Conservation (phyloP, 305 asterid species). For the Fraxinus platypoda region DNA sequence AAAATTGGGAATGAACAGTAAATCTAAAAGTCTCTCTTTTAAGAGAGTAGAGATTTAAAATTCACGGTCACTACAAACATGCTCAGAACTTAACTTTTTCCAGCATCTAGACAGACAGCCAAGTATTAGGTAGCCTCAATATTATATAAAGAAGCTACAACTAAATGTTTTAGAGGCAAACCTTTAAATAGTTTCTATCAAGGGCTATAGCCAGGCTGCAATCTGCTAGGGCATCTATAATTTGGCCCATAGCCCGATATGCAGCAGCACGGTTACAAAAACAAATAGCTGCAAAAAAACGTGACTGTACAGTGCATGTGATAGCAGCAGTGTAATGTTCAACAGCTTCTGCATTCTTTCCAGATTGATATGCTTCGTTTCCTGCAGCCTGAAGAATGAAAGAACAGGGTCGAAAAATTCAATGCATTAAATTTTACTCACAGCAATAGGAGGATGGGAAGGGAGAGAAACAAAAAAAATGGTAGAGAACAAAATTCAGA, state of each 20-base stretch:
- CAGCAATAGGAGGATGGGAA: not conserved
- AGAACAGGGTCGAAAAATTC: constrained; percentile 16
- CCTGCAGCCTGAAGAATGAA: constrained; percentile 73
- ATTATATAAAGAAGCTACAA: not conserved
- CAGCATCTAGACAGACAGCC: constrained; percentile 12
- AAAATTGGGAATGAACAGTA: too few species aligned
- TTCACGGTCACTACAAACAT: too few species aligned
- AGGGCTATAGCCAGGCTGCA: constrained; percentile 96
- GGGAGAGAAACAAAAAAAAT: not conserved
- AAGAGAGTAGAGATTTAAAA: too few species aligned
- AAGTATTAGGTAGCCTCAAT: not conserved
- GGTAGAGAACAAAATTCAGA: not conserved
- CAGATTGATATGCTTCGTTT: constrained; percentile 87
- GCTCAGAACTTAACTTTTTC: not conserved
- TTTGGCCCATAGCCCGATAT: constrained; percentile 82
- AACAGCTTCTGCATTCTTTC: constrained; percentile 79
- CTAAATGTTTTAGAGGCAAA: constrained; percentile 33
- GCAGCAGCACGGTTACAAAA: constrained; percentile 99
- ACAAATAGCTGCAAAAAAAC: constrained; percentile 89
- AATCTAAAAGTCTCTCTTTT: too few species aligned
- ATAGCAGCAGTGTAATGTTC: constrained; percentile 88
- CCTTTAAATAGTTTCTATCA: constrained; percentile 82
- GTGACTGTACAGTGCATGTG: constrained; percentile 80
- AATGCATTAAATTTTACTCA: constrained; percentile 19
- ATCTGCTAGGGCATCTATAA: constrained; percentile 88